Conservation (phyloP, 805 yeast species). For the Candida montana region DNA sequence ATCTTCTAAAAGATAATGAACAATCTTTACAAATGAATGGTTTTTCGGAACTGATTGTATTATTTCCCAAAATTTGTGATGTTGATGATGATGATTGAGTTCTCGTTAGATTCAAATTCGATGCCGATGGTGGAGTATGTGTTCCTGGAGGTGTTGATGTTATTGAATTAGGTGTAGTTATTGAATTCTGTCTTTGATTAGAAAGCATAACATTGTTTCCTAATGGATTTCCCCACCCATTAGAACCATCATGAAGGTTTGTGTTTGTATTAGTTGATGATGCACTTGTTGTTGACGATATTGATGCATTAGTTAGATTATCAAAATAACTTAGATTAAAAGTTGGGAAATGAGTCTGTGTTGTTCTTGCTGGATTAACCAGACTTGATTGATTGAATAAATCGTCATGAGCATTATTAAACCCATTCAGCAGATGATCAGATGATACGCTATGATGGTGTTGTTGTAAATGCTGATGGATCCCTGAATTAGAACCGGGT, state of each 20-base stretch:
- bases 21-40: constrained; percentile 58
- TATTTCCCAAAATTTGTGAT: constrained; percentile 3
- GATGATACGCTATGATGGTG: constrained; percentile 4
- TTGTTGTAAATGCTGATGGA: neutral
- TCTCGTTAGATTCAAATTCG: constrained; percentile 3
- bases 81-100: constrained; percentile 7
- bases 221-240: constrained; percentile 1
- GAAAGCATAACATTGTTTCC: neutral
- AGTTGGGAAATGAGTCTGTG: constrained; percentile 19
- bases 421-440: constrained; percentile 10
- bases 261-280: neutral
- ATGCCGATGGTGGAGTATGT: constrained; percentile 1
- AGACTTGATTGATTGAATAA: constrained; percentile 1
- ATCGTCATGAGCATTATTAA: constrained; percentile 3
- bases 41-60: constrained; percentile 25
- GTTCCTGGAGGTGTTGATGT: constrained; percentile 2
- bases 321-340: constrained; percentile 26
- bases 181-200: neutral
- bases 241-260: neutral
- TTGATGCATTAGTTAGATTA: constrained; percentile 14
- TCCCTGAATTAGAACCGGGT: too few species aligned
- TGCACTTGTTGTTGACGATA: constrained; percentile 1
- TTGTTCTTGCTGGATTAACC: constrained; percentile 5
- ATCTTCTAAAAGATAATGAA: constrained; percentile 56
- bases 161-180: constrained; percentile 4